Evolutionary conservation across 257 asterid species (phyloP).

Genomic region (Fraxinus quadrangulata): DNA sequence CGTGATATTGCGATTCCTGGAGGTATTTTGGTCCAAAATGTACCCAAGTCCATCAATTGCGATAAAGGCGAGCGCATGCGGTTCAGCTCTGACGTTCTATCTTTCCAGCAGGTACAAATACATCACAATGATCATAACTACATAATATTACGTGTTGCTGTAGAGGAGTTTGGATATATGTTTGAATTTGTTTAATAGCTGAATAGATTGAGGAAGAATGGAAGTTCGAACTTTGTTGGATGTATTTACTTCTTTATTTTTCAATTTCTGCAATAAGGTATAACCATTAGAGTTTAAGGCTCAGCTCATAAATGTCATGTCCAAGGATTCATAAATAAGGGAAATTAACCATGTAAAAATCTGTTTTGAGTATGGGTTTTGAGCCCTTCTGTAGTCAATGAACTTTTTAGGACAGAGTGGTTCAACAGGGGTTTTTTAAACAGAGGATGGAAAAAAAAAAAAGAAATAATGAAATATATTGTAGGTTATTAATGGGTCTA

Average conservation of each 20-base stretch:
- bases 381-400: neutral
- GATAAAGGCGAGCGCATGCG: constrained; percentile 87
- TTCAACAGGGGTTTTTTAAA: neutral
- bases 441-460: neutral
- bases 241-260: neutral
- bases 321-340: neutral
- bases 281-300: neutral
- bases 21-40: constrained; percentile 69
- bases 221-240: neutral
- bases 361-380: neutral
- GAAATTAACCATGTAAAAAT: neutral
- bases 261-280: neutral
- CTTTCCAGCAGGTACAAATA: constrained; percentile 69
- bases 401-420: neutral
- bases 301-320: neutral
- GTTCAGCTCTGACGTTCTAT: constrained; percentile 62
- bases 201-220: neutral
- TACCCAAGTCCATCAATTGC: constrained; percentile 63
- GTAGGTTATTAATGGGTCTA: neutral
- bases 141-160: neutral
- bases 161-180: neutral
- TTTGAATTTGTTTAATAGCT: neutral
- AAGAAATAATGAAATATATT: neutral
- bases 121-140: neutral
- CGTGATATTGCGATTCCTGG: constrained; percentile 75